These are phyloP conservation scores for Exophiala calicioides DNA, from an alignment of 2,329 filamentous ascomycete genomes.

Conservation along the genomic window DNA sequence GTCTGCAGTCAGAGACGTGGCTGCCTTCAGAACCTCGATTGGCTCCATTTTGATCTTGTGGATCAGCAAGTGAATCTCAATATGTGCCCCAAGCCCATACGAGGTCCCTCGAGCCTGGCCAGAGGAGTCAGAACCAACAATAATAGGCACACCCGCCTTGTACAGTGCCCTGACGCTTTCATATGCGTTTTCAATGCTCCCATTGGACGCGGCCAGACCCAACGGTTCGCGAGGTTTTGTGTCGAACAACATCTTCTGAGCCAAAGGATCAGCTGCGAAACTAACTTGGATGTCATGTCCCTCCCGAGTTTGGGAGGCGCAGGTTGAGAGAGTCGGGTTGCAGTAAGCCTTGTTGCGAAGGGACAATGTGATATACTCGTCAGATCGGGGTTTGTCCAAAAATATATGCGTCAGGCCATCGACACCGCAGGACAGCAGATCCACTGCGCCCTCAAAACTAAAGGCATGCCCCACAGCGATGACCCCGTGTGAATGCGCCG, in stretches of 20 bases:
- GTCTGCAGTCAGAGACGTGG: too few relatives aligned
- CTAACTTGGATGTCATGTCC: not conserved
- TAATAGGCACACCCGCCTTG: slow-evolving; percentile 9
- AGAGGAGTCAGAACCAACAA: slow-evolving; percentile 17
- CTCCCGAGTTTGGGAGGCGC: slow-evolving; percentile 12
- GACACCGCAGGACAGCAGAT: slow-evolving; percentile 33
- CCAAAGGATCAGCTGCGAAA: slow-evolving; percentile 9
- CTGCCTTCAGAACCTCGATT: too few relatives aligned
- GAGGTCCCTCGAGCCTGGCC: slow-evolving; percentile 6
- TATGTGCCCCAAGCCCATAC: slow-evolving; percentile 27
- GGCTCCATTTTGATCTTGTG: too few relatives aligned
- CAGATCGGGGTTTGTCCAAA: slow-evolving; percentile 32
- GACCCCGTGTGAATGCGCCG: slow-evolving; percentile 35
- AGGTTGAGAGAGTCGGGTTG: slow-evolving; percentile 11
- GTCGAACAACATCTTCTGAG: not conserved
- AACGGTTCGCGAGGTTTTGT: slow-evolving; percentile 7
- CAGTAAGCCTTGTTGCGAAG: slow-evolving; percentile 10
- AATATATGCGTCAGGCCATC: slow-evolving; percentile 39
- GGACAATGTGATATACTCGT: slow-evolving; percentile 8
- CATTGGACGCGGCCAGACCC: not conserved
- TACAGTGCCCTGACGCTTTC: slow-evolving; percentile 16
- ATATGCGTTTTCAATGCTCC: slow-evolving; percentile 17
- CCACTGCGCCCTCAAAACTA: slow-evolving; percentile 33
- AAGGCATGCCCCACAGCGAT: slow-evolving; percentile 35
- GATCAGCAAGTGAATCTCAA: slow-evolving; percentile 31